Evolutionary conservation across 2,329 filamentous ascomycete species (phyloP).

Genomic region (Aspergillus persii): DNA sequence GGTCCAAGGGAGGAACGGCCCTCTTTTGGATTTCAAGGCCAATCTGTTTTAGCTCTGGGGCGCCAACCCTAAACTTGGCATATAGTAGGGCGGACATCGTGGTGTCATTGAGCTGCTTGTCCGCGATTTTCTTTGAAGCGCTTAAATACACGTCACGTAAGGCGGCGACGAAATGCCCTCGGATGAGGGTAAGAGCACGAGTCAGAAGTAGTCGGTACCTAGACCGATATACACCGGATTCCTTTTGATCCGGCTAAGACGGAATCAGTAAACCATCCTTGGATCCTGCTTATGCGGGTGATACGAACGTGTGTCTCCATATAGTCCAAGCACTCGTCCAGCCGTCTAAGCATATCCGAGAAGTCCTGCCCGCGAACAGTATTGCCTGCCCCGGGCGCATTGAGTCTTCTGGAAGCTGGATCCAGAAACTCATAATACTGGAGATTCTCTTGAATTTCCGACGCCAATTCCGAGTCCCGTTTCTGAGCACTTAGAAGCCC

Average conservation of each 20-base stretch:
- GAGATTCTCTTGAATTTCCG: conserved; percentile 84
- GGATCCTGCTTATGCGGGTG: neutral
- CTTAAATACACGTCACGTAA: conserved; percentile 62
- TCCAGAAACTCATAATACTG: conserved; percentile 94
- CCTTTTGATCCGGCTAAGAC: conserved; percentile 71
- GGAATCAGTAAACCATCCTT: conserved; percentile 14
- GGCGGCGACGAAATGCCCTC: conserved; percentile 64
- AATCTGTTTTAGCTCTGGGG: conserved; percentile 63
- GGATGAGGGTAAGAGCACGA: conserved; percentile 63
- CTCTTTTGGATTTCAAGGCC: conserved; percentile 67
- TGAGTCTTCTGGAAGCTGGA: conserved; percentile 81
- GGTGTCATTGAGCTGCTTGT: conserved; percentile 68
- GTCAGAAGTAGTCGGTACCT: conserved; percentile 81
- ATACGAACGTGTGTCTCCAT: conserved; percentile 76
- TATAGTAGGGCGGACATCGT: conserved; percentile 70
- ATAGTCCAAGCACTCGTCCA: conserved; percentile 89
- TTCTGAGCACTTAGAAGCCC: conserved; percentile 79
- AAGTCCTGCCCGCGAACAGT: conserved; percentile 83
- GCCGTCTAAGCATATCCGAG: conserved; percentile 78
- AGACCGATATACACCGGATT: conserved; percentile 82
- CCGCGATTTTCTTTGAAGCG: conserved; percentile 62
- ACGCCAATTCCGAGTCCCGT: conserved; percentile 72
- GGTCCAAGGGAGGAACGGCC: conserved; percentile 59
- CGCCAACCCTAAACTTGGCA: conserved; percentile 67
- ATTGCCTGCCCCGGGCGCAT: conserved; percentile 84